phyloP scores from a whole-genome alignment of 2,329 filamentous ascomycete genomes.

The Calonectria montana region DNA sequence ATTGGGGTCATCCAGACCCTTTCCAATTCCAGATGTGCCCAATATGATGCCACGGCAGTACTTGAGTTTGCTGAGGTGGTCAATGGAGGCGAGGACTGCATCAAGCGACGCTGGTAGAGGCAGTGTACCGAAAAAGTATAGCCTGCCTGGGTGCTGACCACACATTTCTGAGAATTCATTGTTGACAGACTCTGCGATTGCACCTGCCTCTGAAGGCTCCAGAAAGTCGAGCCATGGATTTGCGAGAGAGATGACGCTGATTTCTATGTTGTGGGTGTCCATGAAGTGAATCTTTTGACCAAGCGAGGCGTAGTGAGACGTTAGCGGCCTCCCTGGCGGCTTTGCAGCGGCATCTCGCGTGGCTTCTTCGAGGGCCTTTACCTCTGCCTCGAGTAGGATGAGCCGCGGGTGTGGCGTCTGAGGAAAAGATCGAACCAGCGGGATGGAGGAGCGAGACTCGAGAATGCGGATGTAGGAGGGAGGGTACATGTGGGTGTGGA shows the following conservation, averaged over 20 bases:
- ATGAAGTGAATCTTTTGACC: slow-evolving; percentile 87
- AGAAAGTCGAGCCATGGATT: slow-evolving; percentile 97
- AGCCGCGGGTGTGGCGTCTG: slow-evolving; percentile 69
- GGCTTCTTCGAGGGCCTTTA: slow-evolving; percentile 59
- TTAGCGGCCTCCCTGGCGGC: slow-evolving; percentile 83
- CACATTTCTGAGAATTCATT: slow-evolving; percentile 82
- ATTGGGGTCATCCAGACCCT: slow-evolving; percentile 81
- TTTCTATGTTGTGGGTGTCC: slow-evolving; percentile 83
- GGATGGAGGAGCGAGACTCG: slow-evolving; percentile 70
- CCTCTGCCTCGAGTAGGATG: slow-evolving; percentile 69
- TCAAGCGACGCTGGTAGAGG: slow-evolving; percentile 77
- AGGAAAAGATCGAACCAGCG: slow-evolving; percentile 76
- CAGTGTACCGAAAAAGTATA: slow-evolving; percentile 87
- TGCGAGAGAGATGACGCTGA: slow-evolving; percentile 87
- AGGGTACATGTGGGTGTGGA: slow-evolving; percentile 78
- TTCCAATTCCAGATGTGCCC: slow-evolving; percentile 83
- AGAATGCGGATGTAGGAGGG: slow-evolving; percentile 72
- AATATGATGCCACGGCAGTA: slow-evolving; percentile 89
- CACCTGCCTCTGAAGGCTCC: slow-evolving; percentile 66
- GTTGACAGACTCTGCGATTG: slow-evolving; percentile 77
- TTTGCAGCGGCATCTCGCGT: slow-evolving; percentile 65
- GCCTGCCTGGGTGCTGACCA: slow-evolving; percentile 69
- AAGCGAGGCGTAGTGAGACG: slow-evolving; percentile 84
- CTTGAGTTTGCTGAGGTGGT: slow-evolving; percentile 68
- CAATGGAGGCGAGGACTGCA: slow-evolving; percentile 73